These are phyloP conservation scores for Alopecurus myosuroides DNA, from an alignment of 176 grass and related monocot species.

Conservation along the genomic window DNA sequence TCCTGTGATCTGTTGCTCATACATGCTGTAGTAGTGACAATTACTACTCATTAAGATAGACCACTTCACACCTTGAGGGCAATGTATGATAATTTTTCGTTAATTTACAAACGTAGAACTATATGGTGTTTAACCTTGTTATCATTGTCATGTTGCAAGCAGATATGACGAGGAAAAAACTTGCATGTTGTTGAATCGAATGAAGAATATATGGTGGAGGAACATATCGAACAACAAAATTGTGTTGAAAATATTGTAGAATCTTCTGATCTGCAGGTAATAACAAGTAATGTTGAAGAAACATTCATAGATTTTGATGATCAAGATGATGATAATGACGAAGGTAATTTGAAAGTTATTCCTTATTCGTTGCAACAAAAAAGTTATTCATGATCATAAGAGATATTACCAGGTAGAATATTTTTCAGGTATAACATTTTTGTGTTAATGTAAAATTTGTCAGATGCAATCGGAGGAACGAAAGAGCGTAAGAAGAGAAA, in stretches of 20 bases:
- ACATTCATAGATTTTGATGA: neutral
- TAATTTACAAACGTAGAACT: too few relatives aligned
- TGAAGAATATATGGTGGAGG: neutral
- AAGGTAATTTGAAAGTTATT: neutral
- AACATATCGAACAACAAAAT: neutral
- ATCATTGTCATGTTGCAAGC: neutral
- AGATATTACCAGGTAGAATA: neutral
- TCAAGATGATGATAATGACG: neutral
- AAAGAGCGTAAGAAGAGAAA: neutral
- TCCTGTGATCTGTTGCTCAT: too few relatives aligned
- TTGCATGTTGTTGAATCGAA: neutral
- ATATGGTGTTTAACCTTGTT: neutral
- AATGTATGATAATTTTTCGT: too few relatives aligned
- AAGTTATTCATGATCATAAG: neutral
- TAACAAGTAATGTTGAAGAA: neutral
- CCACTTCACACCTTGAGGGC: too few relatives aligned
- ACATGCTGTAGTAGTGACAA: too few relatives aligned
- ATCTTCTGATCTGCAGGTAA: neutral
- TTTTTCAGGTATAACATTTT: neutral
- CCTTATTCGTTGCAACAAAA: neutral
- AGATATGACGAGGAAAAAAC: neutral
- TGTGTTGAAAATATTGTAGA: neutral
- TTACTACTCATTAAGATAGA: too few relatives aligned
- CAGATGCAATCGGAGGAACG: neutral
- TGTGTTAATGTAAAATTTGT: neutral